Percentiles rank a stretch among this genome's conserved stretches.
These are phyloP conservation scores for Huiozyma sinensis DNA, from an alignment of 805 yeast genomes.

Conservation along the genomic window DNA sequence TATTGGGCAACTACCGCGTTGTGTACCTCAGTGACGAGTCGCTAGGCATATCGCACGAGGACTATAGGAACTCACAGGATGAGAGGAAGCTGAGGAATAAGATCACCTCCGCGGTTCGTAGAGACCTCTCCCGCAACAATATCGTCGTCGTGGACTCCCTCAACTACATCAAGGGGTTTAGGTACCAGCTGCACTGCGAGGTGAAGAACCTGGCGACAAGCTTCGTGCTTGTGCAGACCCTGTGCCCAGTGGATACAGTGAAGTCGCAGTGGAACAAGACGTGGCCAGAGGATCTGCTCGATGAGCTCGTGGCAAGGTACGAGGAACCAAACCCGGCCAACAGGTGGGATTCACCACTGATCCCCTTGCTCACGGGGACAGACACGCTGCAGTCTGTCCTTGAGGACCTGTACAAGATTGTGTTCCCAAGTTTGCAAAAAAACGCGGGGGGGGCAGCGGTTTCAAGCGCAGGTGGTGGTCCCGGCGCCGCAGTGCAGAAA, in stretches of 20 bases:
- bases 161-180: slow-evolving; percentile 86
- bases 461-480: slow-evolving; percentile 27
- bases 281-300: slow-evolving; percentile 60
- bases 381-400: slow-evolving; percentile 21
- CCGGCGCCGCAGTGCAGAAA: slow-evolving; percentile 37
- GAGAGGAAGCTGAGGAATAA: slow-evolving; percentile 78
- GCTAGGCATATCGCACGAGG: slow-evolving; percentile 57
- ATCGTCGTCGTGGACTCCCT: slow-evolving; percentile 80
- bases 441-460: not conserved
- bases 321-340: slow-evolving; percentile 85
- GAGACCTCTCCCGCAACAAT: slow-evolving; percentile 57
- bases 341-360: slow-evolving; percentile 91
- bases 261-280: slow-evolving; percentile 16
- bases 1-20: slow-evolving; percentile 19
- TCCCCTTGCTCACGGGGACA: slow-evolving; percentile 41
- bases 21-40: slow-evolving; percentile 68
- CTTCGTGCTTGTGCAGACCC: slow-evolving; percentile 70
- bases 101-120: slow-evolving; percentile 80
- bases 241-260: slow-evolving; percentile 56
- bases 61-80: slow-evolving; percentile 57
- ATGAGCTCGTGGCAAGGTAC: slow-evolving; percentile 68
- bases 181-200: slow-evolving; percentile 91
- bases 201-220: slow-evolving; percentile 77
- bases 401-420: slow-evolving; percentile 53
- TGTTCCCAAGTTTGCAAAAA: slow-evolving; percentile 28